Percentiles rank a stretch among this genome's conserved stretches.
Evolutionary conservation across 2,329 filamentous ascomycete genomes (phyloP).

Genomic region (Fusarium paranaense): DNA sequence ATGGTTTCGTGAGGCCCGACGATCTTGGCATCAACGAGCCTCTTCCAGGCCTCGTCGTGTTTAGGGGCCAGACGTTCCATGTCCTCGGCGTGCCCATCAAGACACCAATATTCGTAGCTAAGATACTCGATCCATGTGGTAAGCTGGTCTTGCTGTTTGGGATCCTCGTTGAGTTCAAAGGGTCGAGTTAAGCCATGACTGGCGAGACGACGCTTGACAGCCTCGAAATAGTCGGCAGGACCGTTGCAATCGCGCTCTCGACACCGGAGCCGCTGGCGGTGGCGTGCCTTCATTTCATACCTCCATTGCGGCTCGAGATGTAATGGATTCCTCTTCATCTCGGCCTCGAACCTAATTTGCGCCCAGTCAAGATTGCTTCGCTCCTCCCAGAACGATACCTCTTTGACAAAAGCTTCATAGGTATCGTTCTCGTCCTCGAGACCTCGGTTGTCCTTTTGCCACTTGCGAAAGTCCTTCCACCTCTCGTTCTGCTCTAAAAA

Average conservation of each 20-base stretch:
- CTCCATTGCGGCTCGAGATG: constrained; percentile 26
- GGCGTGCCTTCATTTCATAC: neutral
- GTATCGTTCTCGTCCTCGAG: constrained; percentile 33
- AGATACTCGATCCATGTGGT: constrained; percentile 55
- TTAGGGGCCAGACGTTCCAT: constrained; percentile 35
- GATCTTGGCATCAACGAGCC: constrained; percentile 47
- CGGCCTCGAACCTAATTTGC: neutral
- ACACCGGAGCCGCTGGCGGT: neutral
- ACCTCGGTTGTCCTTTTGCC: constrained; percentile 44
- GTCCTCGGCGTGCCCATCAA: constrained; percentile 28
- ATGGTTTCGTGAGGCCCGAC: constrained; percentile 35
- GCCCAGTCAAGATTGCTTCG: neutral
- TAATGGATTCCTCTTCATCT: constrained; percentile 22
- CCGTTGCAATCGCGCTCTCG: constrained; percentile 29
- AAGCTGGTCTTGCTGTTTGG: constrained; percentile 45
- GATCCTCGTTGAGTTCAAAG: constrained; percentile 47
- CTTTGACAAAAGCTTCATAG: constrained; percentile 3
- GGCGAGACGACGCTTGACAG: constrained; percentile 43
- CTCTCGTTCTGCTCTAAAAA: constrained; percentile 43
- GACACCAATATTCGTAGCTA: constrained; percentile 44
- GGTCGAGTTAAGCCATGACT: constrained; percentile 44
- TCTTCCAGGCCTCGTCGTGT: constrained; percentile 47
- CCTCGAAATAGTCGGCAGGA: constrained; percentile 42
- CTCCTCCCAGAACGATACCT: neutral
- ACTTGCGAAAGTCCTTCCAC: constrained; percentile 48